A percentile compares a stretch with the other conserved stretches of the same genome.
Conservation (phyloP, 768 basidiomycete species). For the Gloeostereum incarnatum region DNA sequence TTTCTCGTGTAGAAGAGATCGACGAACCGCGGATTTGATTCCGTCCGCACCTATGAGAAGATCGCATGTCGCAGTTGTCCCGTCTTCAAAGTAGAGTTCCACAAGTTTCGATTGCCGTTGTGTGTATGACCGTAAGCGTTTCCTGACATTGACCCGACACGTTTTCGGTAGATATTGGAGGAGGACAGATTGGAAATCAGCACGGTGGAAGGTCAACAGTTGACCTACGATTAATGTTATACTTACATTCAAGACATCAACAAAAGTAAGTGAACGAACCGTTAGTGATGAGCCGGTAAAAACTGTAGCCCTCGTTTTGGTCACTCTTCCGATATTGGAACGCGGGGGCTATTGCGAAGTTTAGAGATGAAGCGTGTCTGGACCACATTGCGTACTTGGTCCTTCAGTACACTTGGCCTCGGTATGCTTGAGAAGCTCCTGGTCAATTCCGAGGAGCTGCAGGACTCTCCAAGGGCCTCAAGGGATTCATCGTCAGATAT, state of each 20-base stretch:
- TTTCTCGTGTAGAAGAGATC: conserved; percentile 27
- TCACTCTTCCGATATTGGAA: conserved; percentile 58
- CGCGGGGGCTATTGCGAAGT: conserved; percentile 27
- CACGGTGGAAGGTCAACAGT: conserved; percentile 49
- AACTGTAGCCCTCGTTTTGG: conserved; percentile 39
- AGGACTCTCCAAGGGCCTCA: conserved; percentile 41
- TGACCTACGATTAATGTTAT: conserved; percentile 25
- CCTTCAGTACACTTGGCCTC: conserved; percentile 28
- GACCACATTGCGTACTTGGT: conserved; percentile 10
- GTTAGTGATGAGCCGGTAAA: conserved; percentile 45
- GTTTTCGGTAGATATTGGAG: conserved; percentile 36
- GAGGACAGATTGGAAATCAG: conserved; percentile 56
- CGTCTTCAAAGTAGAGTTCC: conserved; percentile 52
- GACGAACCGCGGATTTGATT: conserved; percentile 15
- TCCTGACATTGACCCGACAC: conserved; percentile 40
- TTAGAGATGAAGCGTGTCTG: conserved; percentile 2
- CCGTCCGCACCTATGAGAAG: conserved; percentile 30
- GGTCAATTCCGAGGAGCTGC: conserved; percentile 33
- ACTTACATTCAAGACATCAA: conserved; percentile 5
- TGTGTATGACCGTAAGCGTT: conserved; percentile 48
- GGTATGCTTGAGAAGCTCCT: conserved; percentile 29
- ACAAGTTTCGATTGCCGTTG: conserved; percentile 33
- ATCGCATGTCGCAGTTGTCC: conserved; percentile 49
- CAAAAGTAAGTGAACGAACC: conserved; percentile 26
- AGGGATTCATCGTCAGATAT: not conserved